Evolutionary conservation across 1,139 yeast genomes (phyloP), one percentile per base, ranked within the genome.

Genomic region (Debaryomycetaceae sp.): DNA sequence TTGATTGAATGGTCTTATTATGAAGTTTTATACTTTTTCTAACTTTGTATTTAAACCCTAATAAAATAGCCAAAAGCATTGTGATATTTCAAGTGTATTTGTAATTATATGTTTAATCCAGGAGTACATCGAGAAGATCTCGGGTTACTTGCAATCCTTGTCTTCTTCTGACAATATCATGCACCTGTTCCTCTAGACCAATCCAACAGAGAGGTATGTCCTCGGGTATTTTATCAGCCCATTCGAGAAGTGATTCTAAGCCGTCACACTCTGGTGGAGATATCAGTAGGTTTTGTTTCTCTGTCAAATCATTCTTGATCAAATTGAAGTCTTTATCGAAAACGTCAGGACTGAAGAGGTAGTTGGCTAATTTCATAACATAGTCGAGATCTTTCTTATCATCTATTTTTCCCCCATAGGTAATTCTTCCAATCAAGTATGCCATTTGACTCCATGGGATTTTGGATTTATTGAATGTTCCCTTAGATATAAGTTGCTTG

Each of bases 321-420:
- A 72, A 55, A 45, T 59, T 67, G 53, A 67, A 72, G 2, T 49
- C 56, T 3, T 35, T 44, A 5, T 61, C 62, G 45, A 67, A 66
- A 3, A 74, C 58, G 23, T 59, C 49, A 2, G 43, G 45, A 2
- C 47, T 52, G 49, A 74, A 72, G n/a, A 71, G 42, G 9, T 50
- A 41, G 1, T 48, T 42, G 4, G 72, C 62, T 14, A 71, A 54
- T 0, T 48, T 43, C 14, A 43, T 48, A 34, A 74, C 54, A 47
- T 63, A 71, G 5, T 45, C 37, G 35, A 55, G 51, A 60, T 88
- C 96, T 0, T 60, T 55, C 0, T 43, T 52, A 39, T 66, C 59
- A 47, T 81, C 83, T 38, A 87, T 67, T 60, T 86, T 86, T 22
- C 95, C 95, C 11, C 96, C 96, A 56, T 88, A 88, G 1, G 81